Percentiles rank a stretch among this genome's conserved stretches.
These are phyloP conservation scores for Leavenworthia alabamica DNA, from an alignment of 345 rosid genomes.

Conservation along the genomic window DNA sequence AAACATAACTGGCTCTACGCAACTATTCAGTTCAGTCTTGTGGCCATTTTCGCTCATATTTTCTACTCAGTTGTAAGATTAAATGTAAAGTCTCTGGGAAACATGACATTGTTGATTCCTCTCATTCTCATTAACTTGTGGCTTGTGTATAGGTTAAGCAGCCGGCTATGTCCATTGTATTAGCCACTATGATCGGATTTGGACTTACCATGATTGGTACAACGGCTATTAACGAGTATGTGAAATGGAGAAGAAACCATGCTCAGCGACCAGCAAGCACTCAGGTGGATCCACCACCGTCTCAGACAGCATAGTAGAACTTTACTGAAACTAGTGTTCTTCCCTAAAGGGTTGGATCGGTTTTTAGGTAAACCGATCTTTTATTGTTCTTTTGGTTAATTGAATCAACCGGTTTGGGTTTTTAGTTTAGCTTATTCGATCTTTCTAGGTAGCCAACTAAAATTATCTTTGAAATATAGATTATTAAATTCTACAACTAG, in stretches of 20 bases:
- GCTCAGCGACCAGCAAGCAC: not conserved
- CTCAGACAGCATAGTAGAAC: slow-evolving; percentile 10
- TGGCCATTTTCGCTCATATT: slow-evolving; percentile 71
- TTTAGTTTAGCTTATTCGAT: not conserved
- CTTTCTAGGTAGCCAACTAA: not conserved
- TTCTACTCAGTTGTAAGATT: slow-evolving; percentile 61
- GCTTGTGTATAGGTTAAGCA: slow-evolving; percentile 37
- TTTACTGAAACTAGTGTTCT: slow-evolving; percentile 9
- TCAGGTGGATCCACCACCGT: slow-evolving; percentile 9
- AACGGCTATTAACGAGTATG: slow-evolving; percentile 38
- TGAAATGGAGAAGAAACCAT: slow-evolving; percentile 34
- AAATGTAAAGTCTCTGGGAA: not conserved
- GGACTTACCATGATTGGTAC: slow-evolving; percentile 59
- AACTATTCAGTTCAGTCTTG: slow-evolving; percentile 52
- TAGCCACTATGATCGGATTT: slow-evolving; percentile 69
- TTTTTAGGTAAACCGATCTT: not conserved
- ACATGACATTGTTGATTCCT: not conserved
- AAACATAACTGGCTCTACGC: slow-evolving; percentile 73
- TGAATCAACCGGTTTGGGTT: not conserved
- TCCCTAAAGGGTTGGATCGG: not conserved
- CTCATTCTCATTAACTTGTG: not conserved
- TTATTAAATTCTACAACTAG: not conserved
- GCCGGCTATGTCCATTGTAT: slow-evolving; percentile 59
- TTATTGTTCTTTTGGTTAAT: not conserved
- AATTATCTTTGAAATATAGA: not conserved